Conservation (phyloP, 352 stramenopile genomes). For the Phytophthora macrochlamydospora region DNA sequence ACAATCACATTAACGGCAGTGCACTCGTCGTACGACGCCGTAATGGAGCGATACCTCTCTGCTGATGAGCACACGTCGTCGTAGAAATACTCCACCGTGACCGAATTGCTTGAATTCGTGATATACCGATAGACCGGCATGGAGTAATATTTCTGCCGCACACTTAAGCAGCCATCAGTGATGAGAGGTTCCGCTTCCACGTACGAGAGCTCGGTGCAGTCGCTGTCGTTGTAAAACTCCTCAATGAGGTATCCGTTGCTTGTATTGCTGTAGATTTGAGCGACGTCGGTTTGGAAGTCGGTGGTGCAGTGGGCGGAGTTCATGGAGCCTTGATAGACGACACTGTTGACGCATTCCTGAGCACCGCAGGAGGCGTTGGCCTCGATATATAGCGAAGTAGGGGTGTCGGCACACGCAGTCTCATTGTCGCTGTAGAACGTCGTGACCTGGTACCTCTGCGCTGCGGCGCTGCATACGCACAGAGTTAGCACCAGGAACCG, state of each 20-base stretch:
- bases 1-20: not conserved
- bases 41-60: not conserved
- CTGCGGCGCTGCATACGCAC: not conserved
- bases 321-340: not conserved
- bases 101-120: too few relatives aligned
- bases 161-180: not conserved
- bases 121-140: not conserved
- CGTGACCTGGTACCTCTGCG: constrained; percentile 1
- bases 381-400: not conserved
- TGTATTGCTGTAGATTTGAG: not conserved
- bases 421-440: not conserved
- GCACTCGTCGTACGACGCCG: not conserved
- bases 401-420: not conserved
- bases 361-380: not conserved
- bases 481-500: not conserved
- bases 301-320: not conserved
- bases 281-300: not conserved
- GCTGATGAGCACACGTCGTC: not conserved
- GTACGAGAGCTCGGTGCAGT: not conserved
- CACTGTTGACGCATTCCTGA: not conserved
- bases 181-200: not conserved
- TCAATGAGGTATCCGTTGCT: not conserved
- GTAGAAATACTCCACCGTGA: not conserved
- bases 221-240: constrained; percentile 2
- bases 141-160: not conserved